Conservation (phyloP, 2,329 filamentous ascomycete genomes). For the Paraphoma sp. region DNA sequence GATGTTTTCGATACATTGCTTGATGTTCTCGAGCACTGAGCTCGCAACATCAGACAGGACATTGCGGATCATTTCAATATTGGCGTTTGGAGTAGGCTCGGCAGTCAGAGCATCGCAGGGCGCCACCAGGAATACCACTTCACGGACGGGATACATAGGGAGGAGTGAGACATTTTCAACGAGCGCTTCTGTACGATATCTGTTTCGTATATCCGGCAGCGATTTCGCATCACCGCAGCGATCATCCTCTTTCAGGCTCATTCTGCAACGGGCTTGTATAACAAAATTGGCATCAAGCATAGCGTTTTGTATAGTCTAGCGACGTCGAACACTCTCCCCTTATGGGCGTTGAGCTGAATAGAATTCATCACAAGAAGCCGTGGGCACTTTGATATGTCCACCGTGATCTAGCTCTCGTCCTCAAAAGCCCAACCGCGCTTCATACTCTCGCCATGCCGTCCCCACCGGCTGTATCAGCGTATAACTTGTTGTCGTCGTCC, state of each 20-base stretch:
- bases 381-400: no score
- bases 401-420: neutral
- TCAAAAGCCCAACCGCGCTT: constrained; percentile 17
- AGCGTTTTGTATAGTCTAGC: constrained; percentile 1
- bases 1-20: constrained; percentile 32
- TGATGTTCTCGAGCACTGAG: constrained; percentile 25
- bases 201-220: neutral
- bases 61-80: neutral
- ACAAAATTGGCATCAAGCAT: constrained; percentile 3
- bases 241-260: neutral
- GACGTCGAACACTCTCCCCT: constrained; percentile 1
- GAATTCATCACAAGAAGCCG: neutral
- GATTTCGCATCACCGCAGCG: neutral
- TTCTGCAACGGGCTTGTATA: neutral
- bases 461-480: constrained; percentile 52
- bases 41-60: neutral
- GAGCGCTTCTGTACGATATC: constrained; percentile 5
- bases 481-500: constrained; percentile 40
- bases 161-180: neutral
- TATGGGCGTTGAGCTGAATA: constrained; percentile 5
- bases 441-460: constrained; percentile 12
- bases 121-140: neutral
- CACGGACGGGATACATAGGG: constrained; percentile 2
- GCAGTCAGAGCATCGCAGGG: neutral
- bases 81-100: neutral